Base-by-base conservation (phyloP, 1,139 yeast genomes). In the Tardiomyces blankii region DNA sequence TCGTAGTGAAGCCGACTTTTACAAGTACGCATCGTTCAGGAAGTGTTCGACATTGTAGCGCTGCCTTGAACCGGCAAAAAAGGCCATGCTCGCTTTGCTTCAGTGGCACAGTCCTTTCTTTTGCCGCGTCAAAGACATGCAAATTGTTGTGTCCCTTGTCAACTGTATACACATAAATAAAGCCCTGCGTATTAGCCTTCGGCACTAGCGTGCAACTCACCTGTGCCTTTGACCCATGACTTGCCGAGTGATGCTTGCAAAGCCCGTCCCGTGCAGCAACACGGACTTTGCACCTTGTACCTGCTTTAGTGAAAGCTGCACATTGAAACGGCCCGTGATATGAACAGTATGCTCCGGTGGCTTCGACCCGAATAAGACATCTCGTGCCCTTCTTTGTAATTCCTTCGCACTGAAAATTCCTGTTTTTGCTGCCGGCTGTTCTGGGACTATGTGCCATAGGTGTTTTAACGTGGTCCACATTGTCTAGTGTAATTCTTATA, bases 1-100 rank as follows among this genome's bases (percentile, higher is more conserved):
- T 51, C 30, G 59, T 53, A 1, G 65, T 62, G 46, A 45, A 58
- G 7, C 65, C 65, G 3, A 62, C 61, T 44, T 62, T 62, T 44
- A 62, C 50, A 28, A 62, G 56, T 48, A 54, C 39, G 13, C 39
- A 33, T 13, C 16, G 33, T 19, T 21, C 42, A 4, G 25, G 40
- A 2, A 43, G 40, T 25, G 30, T 38, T 14, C 27, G 38, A n/a
- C 35, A 23, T 6, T 4, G 25, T 19, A 32, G 7, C 13, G 19
- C 7, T 8, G 25, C 3, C 11, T 40, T 25, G n/a, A 40, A n/a
- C 19, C 46, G 39, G 18, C 18, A 28, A 33, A 40, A 30, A 5
- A 40, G 35, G n/a, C 42, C 33, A 2, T 11, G n/a, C 16, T 18
- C 16, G 25, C 11, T 30, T 27, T 18, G 18, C 21, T 39, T 35